Base-by-base conservation (phyloP, 306 rosid genomes). In the Sphenostylis stenocarpa region DNA sequence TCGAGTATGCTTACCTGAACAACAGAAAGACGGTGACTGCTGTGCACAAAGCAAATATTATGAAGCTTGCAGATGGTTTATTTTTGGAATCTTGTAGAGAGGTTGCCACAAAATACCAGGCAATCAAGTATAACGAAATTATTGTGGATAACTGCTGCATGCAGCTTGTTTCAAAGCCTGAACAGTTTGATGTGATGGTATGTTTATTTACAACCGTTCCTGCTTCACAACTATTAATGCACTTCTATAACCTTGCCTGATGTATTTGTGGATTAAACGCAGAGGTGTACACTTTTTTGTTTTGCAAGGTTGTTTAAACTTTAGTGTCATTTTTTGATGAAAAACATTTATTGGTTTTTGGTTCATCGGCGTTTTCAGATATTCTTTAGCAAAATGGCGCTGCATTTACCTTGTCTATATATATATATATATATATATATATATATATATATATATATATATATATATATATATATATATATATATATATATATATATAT, bases 161-260 rank as follows among this genome's bases (percentile, higher is more conserved):
- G 96, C 96, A 90, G 45, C 92, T 90, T 77, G 96, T 90, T 71
- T 62, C 92, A 12, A 90, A 85, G 87, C 96, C 96, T 12, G 92
- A 90, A 70, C 96, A 90, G 72, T 90, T 91, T 83, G 96, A 91
- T 83, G 93, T 91, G 72, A 91, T 91, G 96, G 96, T 91, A 87
- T 73, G 83, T 62, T 38, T 69, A 39, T 60, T 44, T 39, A 47
- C 73, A 3, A 7, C 23, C 14, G 11, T 1, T 36, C 65, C 38
- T 16, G 8, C 31, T 10, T 64, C 19, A 19, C 36, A 16, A 17
- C 52, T 63, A 33, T 16, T 49, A 14, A 63, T 49, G 17, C 39
- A 20, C 28, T 64, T 64, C 17, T 48, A 39, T 23, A 7, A 23
- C 23, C 9, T 43, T 39, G 9, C 36, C 26, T n/a, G 55, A 26